These are phyloP conservation scores for Tylopilus plumbeoviolaceoides DNA, from an alignment of 768 basidiomycete genomes.

Conservation along the genomic window DNA sequence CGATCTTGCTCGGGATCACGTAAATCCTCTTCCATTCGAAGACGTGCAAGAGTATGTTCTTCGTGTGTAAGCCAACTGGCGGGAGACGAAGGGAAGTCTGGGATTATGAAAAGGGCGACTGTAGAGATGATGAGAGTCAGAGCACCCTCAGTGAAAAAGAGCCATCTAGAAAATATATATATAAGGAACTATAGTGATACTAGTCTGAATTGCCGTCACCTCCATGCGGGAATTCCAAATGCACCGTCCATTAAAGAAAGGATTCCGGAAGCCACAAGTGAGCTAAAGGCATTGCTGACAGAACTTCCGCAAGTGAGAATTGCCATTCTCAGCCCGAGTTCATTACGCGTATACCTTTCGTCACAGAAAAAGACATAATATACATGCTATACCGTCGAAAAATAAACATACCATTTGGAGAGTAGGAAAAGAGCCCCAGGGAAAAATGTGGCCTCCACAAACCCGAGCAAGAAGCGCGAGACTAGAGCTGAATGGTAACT, in stretches of 20 bases:
- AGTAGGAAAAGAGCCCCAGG: too few species aligned
- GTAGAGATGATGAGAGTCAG: constrained; percentile 51
- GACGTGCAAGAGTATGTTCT: constrained; percentile 51
- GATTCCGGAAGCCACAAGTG: too few species aligned
- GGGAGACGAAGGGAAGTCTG: constrained; percentile 65
- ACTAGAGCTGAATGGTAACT: too few species aligned
- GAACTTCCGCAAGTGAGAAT: too few species aligned
- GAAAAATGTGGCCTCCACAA: too few species aligned
- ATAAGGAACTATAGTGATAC: neutral
- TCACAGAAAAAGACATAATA: too few species aligned
- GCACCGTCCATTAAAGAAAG: constrained; percentile 24
- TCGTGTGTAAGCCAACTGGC: constrained; percentile 54
- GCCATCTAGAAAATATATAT: constrained; percentile 45
- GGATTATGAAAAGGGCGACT: constrained; percentile 57
- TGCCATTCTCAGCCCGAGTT: too few species aligned
- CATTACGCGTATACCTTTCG: too few species aligned
- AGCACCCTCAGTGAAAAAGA: constrained; percentile 63
- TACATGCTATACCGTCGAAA: too few species aligned
- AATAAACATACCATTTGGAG: too few species aligned
- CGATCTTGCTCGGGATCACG: constrained; percentile 48
- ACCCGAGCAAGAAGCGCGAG: too few species aligned
- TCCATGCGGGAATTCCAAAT: constrained; percentile 67
- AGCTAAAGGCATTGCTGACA: too few species aligned
- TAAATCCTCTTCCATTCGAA: constrained; percentile 59
- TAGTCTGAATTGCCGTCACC: constrained; percentile 36